phyloP scores from a whole-genome alignment of 176 grass and related monocot genomes.

The Hordeum vulgare region MorexV3_pseudomolecules_assembly NC_058522.1:343631061-343631560 shows the following conservation, averaged over 20 bases:
- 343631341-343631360: slow-evolving; percentile 69
- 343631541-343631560: slow-evolving; percentile 69
- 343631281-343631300: slow-evolving; percentile 69
- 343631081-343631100: too few species aligned
- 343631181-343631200: not conserved
- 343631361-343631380: slow-evolving; percentile 79
- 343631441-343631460: not conserved
- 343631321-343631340: slow-evolving; percentile 68
- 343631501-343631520: not conserved
- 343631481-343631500: not conserved
- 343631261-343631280: slow-evolving; percentile 48
- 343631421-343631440: too few species aligned
- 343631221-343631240: slow-evolving; percentile 1
- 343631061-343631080: slow-evolving; percentile 44
- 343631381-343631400: slow-evolving; percentile 22
- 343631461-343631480: not conserved
- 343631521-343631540: slow-evolving; percentile 63
- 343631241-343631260: slow-evolving; percentile 51
- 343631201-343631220: not conserved
- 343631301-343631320: slow-evolving; percentile 59
- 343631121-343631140: too few species aligned
- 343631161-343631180: not conserved
- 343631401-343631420: not conserved
- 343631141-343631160: not conserved
- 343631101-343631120: too few species aligned